Evolutionary conservation across 768 basidiomycete genomes (phyloP).

Genomic region (Suillus paluster): DNA sequence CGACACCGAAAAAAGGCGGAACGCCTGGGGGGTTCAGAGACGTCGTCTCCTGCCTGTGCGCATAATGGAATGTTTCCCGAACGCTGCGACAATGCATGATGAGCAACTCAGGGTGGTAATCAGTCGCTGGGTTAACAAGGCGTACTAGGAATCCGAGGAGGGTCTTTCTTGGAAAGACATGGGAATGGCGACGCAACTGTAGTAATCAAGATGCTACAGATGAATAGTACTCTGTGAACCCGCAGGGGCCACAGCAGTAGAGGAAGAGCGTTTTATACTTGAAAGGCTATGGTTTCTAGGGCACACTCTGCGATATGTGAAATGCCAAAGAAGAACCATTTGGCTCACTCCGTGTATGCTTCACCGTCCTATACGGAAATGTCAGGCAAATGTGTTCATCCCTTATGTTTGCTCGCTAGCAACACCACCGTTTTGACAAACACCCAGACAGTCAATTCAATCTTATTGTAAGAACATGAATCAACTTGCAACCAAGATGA

Average conservation of each 20-base stretch:
- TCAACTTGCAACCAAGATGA: neutral
- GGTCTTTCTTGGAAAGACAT: neutral
- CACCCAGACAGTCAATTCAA: neutral
- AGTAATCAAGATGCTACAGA: neutral
- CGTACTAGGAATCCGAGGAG: neutral
- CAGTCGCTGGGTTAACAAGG: neutral
- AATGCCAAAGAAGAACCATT: neutral
- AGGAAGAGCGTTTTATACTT: neutral
- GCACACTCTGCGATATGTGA: neutral
- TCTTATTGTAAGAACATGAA: neutral
- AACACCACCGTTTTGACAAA: neutral
- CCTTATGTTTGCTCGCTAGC: neutral
- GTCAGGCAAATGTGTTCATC: neutral
- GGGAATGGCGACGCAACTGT: neutral
- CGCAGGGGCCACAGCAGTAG: neutral
- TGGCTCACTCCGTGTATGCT: neutral
- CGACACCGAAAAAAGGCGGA: neutral
- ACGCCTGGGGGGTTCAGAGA: neutral
- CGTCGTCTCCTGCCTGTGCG: neutral
- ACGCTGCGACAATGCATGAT: neutral
- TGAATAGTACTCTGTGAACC: neutral
- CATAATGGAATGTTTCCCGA: neutral
- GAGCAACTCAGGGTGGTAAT: neutral
- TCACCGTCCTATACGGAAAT: conserved; percentile 4
- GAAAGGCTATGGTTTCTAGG: neutral